phyloP scores from a whole-genome alignment of 176 grass and related monocot genomes.

The Oropetium thomaeum region DNA sequence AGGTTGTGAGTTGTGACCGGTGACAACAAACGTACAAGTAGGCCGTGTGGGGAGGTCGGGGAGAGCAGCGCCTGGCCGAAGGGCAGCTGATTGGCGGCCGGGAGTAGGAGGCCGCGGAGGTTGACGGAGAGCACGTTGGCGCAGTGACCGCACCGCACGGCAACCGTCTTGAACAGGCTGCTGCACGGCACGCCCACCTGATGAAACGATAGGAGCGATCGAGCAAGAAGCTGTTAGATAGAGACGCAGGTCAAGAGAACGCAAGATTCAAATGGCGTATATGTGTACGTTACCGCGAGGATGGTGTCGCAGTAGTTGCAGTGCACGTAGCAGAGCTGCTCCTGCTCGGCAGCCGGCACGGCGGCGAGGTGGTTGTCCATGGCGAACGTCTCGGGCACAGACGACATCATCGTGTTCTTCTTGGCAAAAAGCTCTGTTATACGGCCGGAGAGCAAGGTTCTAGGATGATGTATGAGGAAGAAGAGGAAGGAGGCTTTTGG shows the following conservation, averaged over 20 bases:
- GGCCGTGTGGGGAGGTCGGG: conserved; percentile 55
- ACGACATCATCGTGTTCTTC: conserved; percentile 44
- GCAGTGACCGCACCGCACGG: conserved; percentile 93
- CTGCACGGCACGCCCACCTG: conserved; percentile 94
- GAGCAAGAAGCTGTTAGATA: background rate
- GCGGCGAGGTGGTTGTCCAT: conserved; percentile 59
- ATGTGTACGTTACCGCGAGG: conserved; percentile 61
- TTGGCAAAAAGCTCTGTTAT: background rate
- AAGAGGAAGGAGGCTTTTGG: background rate
- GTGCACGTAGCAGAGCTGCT: conserved; percentile 99
- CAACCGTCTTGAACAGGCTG: conserved; percentile 91
- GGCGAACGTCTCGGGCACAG: conserved; percentile 60
- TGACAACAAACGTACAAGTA: conserved; percentile 36
- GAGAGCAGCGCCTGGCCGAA: conserved; percentile 69
- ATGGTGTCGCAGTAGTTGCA: conserved; percentile 98
- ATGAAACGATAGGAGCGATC: background rate
- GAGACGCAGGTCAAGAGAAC: too few relatives aligned
- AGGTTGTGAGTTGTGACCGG: too few relatives aligned
- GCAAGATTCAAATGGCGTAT: too few relatives aligned
- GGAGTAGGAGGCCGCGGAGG: conserved; percentile 71
- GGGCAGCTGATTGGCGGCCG: conserved; percentile 53
- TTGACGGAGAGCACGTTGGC: conserved; percentile 88
- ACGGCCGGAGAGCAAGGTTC: background rate
- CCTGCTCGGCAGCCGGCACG: conserved; percentile 68
- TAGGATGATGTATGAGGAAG: too few relatives aligned